Conservation (phyloP, 1,139 yeast genomes). For the Starmera stellimalicola region DNA sequence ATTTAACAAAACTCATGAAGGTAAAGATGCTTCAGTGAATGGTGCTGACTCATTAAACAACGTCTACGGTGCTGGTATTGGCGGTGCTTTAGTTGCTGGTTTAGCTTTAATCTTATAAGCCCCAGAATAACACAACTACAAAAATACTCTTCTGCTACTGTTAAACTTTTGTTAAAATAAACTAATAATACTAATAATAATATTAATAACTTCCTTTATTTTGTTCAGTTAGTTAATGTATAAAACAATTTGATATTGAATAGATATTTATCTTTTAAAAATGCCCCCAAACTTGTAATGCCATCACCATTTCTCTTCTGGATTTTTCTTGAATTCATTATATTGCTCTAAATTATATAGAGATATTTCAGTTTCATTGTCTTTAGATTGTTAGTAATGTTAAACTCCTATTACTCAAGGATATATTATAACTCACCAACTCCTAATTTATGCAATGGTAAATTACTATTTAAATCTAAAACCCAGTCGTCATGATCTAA, state of each 20-base stretch:
- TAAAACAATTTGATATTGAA: no score
- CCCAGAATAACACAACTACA: no score
- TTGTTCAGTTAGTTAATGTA: no score
- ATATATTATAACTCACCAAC: conserved; percentile 27
- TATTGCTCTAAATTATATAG: conserved; percentile 63
- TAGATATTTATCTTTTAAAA: no score
- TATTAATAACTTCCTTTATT: no score
- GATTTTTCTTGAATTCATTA: conserved; percentile 60
- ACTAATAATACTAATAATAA: no score
- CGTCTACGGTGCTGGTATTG: conserved; percentile 23
- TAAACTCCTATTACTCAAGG: conserved; percentile 7
- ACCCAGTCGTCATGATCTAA: conserved; percentile 80
- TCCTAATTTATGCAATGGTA: conserved; percentile 17
- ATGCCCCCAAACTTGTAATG: no score
- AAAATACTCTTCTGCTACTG: no score
- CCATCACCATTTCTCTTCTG: conserved; percentile 80
- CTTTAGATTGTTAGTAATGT: conserved; percentile 37
- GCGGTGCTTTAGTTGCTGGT: conserved; percentile 29
- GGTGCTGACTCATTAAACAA: conserved; percentile 18
- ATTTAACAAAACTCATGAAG: conserved; percentile 35
- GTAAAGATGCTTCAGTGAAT: conserved; percentile 14
- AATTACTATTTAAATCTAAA: conserved; percentile 32
- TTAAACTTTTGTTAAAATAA: no score
- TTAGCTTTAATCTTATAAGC: conserved; percentile 24
- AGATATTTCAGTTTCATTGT: conserved; percentile 88